Evolutionary conservation across 805 yeast species (phyloP).

Genomic region (Priceomyces carsonii): DNA sequence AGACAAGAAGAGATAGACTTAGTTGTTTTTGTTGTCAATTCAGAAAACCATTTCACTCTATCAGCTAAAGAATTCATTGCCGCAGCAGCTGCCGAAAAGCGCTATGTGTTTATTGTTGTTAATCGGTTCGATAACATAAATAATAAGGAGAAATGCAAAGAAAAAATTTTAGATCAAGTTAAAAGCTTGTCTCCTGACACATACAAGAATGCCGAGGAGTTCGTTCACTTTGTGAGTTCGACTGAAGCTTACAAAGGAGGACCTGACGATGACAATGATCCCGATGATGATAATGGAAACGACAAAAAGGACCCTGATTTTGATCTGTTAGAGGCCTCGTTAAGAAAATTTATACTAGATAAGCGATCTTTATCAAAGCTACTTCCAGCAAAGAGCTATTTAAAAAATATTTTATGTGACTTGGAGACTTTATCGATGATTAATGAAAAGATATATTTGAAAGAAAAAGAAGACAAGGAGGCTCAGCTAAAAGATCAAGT

Average conservation of each 20-base stretch:
- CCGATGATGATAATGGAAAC: constrained; percentile 29
- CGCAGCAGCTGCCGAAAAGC: constrained; percentile 87
- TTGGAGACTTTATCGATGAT: constrained; percentile 56
- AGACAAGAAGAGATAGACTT: constrained; percentile 96
- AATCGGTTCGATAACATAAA: constrained; percentile 86
- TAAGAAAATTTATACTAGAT: constrained; percentile 83
- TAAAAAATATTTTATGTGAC: constrained; percentile 69
- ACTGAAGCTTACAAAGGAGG: constrained; percentile 43
- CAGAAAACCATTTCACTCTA: constrained; percentile 93
- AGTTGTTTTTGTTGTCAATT: constrained; percentile 93
- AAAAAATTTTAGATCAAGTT: constrained; percentile 80
- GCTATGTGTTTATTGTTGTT: constrained; percentile 89
- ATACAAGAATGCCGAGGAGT: constrained; percentile 81
- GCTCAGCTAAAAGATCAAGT: constrained; percentile 51
- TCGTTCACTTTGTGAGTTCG: constrained; percentile 89
- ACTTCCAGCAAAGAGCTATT: constrained; percentile 89
- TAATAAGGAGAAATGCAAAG: constrained; percentile 77
- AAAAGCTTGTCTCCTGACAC: constrained; percentile 87
- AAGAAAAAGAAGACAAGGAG: constrained; percentile 50
- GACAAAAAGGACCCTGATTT: constrained; percentile 60
- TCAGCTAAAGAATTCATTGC: constrained; percentile 93
- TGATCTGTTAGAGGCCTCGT: constrained; percentile 79
- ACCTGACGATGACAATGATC: constrained; percentile 33
- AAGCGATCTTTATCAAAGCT: constrained; percentile 87
- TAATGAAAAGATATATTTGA: constrained; percentile 57